These are phyloP conservation scores for Nemania serpens DNA, from an alignment of 2,329 filamentous ascomycete species.

Conservation along the genomic window DNA sequence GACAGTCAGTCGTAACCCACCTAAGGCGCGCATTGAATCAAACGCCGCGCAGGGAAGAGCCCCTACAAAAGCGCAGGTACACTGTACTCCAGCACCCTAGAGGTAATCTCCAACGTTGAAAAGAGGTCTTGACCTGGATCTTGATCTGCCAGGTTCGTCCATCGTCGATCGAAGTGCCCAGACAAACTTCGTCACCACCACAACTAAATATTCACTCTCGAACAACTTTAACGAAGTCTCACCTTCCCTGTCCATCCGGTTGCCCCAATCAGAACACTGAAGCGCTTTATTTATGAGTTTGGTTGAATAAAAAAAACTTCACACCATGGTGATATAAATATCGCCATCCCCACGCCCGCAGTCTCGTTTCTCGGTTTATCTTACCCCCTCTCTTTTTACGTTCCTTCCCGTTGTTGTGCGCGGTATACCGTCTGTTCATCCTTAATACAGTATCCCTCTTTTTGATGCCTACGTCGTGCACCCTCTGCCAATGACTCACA, in stretches of 20 bases:
- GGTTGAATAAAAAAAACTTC: neutral
- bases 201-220: too few species aligned
- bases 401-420: too few species aligned
- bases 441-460: conserved; percentile 1
- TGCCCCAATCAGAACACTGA: neutral
- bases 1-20: neutral
- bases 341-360: neutral
- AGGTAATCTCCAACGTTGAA: too few species aligned
- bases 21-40: neutral
- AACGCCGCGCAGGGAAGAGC: neutral
- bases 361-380: conserved; percentile 1
- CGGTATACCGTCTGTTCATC: neutral
- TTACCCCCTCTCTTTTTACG: neutral
- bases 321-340: conserved; percentile 16
- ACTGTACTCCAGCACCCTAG: neutral
- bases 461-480: conserved; percentile 11
- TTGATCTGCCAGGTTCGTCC: neutral
- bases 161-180: neutral
- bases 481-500: conserved; percentile 32
- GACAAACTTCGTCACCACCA: too few species aligned
- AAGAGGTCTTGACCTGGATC: neutral
- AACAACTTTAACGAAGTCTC: too few species aligned
- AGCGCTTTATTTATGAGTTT: neutral
- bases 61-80: neutral
- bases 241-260: neutral